These are phyloP conservation scores for Naumovozyma baii DNA, from an alignment of 805 yeast genomes.

Conservation along the genomic window DNA sequence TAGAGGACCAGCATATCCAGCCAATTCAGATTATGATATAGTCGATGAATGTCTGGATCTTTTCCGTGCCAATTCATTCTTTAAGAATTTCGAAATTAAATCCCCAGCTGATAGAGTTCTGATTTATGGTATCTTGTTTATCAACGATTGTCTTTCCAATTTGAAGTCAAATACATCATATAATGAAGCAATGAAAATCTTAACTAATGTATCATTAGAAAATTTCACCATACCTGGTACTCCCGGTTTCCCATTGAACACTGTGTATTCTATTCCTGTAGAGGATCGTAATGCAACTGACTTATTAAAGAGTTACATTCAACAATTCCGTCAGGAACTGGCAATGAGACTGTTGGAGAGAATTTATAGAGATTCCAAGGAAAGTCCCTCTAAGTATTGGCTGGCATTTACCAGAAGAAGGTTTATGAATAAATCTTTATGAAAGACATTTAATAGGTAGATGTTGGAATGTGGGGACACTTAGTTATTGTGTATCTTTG, in stretches of 20 bases:
- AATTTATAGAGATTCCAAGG: constrained; percentile 51
- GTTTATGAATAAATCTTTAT: constrained; percentile 73
- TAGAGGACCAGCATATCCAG: constrained; percentile 87
- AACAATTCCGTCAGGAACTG: constrained; percentile 91
- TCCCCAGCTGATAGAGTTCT: constrained; percentile 89
- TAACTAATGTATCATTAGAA: constrained; percentile 81
- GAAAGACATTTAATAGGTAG: too few species aligned
- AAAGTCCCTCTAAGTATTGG: constrained; percentile 84
- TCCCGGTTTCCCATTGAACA: constrained; percentile 84
- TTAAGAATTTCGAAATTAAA: constrained; percentile 92
- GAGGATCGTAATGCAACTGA: constrained; percentile 67
- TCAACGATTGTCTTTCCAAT: constrained; percentile 72
- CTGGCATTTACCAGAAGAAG: constrained; percentile 88
- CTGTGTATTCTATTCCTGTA: constrained; percentile 61
- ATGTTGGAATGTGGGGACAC: background rate
- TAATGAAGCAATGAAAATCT: constrained; percentile 52
- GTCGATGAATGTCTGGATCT: constrained; percentile 85
- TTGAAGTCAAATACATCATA: constrained; percentile 41
- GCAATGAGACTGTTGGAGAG: constrained; percentile 69
- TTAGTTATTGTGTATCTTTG: too few species aligned
- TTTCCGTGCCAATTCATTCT: constrained; percentile 92
- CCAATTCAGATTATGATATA: constrained; percentile 71
- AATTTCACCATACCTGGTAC: constrained; percentile 91
- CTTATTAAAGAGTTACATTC: constrained; percentile 67
- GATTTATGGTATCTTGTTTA: constrained; percentile 85